Evolutionary conservation across 495 filamentous ascomycete genomes (phyloP), one percentile per base, ranked within the genome.

Genomic region (Ramalina intermedia): DNA sequence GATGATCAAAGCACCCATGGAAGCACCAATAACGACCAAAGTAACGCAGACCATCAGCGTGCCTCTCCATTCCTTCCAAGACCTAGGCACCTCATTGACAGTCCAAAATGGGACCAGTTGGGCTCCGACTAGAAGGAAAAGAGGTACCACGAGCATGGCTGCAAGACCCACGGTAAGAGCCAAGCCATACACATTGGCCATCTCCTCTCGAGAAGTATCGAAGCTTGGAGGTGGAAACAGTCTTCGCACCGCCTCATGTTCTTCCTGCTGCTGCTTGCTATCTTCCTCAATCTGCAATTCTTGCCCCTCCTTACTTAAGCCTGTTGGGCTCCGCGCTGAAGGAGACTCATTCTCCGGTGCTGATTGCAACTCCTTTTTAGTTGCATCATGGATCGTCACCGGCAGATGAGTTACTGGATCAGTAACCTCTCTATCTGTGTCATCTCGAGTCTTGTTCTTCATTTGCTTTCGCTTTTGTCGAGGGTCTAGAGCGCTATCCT

Each of bases 331-430:
- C 29, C 61, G 58, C 36, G 61, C 71, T 16, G 65, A 58, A 2
- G 69, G 62, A 1, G 72, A 64, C 13, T 71, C 64, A 50, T 81
- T 81, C 54, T 76, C 68, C 17, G 74, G 72, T 1, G 68, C 68
- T 4, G 63, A 63, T 27, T 72, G 65, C 24, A 85, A 61, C 46
- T 81, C 75, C 40, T 74, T 69, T 33, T 67, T 61, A 0, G 79
- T 84, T 51, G 74, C 75, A 54, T 84, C 81, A 55, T 82, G 79
- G 36, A 83, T 76, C 17, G 59, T 61, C 18, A 83, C 66, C 5
- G 79, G 79, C 1, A 85, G 62, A 59, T 85, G 81, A 0, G 81
- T 85, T 13, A 85, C 74, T 0, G 81, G 81, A 61, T 85, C 81
- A 6, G 79, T 85, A n/a, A 85, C 81, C 55, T 80, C 66, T 13